Conservation (phyloP, 441 rosid species). For the Croton laevigatus region DNA sequence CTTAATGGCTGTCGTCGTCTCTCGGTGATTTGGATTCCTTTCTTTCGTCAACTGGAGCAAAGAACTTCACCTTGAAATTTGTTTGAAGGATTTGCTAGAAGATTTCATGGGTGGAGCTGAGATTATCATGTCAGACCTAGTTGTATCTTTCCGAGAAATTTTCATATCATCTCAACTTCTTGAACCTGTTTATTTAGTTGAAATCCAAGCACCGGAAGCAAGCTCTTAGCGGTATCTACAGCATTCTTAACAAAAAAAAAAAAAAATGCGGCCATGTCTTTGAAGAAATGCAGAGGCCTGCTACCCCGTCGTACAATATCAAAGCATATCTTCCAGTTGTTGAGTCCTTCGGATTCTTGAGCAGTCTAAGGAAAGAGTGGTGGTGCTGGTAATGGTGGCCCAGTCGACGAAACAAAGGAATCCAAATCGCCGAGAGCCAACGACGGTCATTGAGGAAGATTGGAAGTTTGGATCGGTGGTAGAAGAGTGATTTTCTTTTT, state of each 20-base stretch:
- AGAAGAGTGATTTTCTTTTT: no score
- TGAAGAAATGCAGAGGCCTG: constrained; percentile 48
- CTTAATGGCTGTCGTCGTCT: no score
- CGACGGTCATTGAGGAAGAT: no score
- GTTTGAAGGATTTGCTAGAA: constrained; percentile 45
- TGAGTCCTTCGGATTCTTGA: constrained; percentile 44
- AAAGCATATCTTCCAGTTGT: constrained; percentile 49
- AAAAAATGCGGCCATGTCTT: constrained; percentile 45
- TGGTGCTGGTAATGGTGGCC: no score
- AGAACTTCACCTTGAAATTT: constrained; percentile 49
- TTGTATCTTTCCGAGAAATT: constrained; percentile 51
- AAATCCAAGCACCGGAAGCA: constrained; percentile 49
- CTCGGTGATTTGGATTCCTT: no score
- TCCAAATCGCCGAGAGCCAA: no score
- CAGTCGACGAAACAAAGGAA: no score
- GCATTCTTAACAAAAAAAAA: constrained; percentile 49
- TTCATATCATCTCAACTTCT: constrained; percentile 54
- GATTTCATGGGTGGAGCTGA: constrained; percentile 62
- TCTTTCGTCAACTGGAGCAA: no score
- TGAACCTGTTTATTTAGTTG: constrained; percentile 39
- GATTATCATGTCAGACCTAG: constrained; percentile 43
- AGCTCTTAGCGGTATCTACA: constrained; percentile 44
- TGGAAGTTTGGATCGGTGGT: no score
- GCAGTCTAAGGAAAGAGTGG: constrained; percentile 33
- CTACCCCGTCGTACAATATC: constrained; percentile 41